A percentile compares a stretch with the other conserved stretches of the same genome.
These are phyloP conservation scores for Aspergillus flavus DNA, from an alignment of 2,329 filamentous ascomycete species.

Conservation along the genomic window DNA sequence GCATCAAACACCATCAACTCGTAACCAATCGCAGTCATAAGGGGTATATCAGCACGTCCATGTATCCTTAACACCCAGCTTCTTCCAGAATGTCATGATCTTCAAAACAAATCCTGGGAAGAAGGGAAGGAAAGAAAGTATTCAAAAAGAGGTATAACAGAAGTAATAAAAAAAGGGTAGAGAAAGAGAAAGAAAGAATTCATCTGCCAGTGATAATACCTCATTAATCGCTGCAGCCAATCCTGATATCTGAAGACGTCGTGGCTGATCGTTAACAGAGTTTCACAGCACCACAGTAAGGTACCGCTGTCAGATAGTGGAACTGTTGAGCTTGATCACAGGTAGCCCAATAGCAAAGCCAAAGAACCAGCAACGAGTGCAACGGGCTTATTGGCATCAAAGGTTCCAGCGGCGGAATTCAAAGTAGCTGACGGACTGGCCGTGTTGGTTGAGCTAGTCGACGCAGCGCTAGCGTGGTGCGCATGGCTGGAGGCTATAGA, in stretches of 20 bases:
- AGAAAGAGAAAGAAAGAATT: constrained; percentile 19
- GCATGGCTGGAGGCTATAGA: constrained; percentile 16
- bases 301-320: background rate
- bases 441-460: constrained; percentile 21
- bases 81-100: background rate
- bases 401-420: constrained; percentile 20
- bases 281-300: background rate
- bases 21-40: constrained; percentile 28
- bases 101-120: background rate
- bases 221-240: background rate
- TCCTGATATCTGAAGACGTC: background rate
- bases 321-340: constrained; percentile 27
- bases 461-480: constrained; percentile 12
- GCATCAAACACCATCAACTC: constrained; percentile 31
- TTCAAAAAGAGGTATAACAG: constrained; percentile 12
- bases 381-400: constrained; percentile 30
- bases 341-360: constrained; percentile 38
- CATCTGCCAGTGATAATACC: background rate
- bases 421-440: constrained; percentile 25
- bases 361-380: constrained; percentile 42
- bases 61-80: constrained; percentile 26
- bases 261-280: too few relatives aligned
- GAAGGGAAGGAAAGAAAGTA: constrained; percentile 20
- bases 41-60: constrained; percentile 33
- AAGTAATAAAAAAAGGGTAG: constrained; percentile 14